Evolutionary conservation across 2,329 filamentous ascomycete genomes (phyloP).

Genomic region (Zymoseptoria crescenta): DNA sequence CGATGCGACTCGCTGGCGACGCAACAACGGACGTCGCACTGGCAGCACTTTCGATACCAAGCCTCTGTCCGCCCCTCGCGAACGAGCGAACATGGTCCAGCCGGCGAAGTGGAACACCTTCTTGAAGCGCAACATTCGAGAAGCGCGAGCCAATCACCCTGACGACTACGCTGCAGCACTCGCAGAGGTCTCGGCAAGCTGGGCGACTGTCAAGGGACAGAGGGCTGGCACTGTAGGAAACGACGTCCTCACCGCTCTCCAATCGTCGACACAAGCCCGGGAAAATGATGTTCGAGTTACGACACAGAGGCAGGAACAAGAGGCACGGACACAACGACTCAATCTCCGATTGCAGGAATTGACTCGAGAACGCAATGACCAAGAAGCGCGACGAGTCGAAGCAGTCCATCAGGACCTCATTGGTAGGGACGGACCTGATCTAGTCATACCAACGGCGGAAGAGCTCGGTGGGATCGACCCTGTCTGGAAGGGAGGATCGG

Average conservation of each 20-base stretch:
- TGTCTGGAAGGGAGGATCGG: not conserved
- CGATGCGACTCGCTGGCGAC: not conserved
- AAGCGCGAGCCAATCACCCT: not conserved
- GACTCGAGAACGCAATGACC: not conserved
- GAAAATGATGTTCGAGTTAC: not conserved
- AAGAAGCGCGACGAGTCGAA: not conserved
- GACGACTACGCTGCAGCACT: not conserved
- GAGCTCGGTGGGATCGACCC: not conserved
- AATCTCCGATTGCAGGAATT: no score
- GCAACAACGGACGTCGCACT: not conserved
- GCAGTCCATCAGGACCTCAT: not conserved
- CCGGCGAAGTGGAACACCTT: not conserved
- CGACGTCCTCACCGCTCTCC: not conserved
- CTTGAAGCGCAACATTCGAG: not conserved
- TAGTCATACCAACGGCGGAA: not conserved
- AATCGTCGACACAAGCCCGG: not conserved
- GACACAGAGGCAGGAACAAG: not conserved
- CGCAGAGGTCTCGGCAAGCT: not conserved
- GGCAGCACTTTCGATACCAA: not conserved
- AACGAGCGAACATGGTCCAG: not conserved
- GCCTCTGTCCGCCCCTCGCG: no score
- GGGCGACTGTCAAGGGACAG: not conserved
- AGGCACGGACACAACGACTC: not conserved
- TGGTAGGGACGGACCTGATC: not conserved
- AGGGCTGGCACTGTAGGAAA: not conserved